phyloP scores from a whole-genome alignment of 805 yeast species.

The Wickerhamiella domercqiae region DNA sequence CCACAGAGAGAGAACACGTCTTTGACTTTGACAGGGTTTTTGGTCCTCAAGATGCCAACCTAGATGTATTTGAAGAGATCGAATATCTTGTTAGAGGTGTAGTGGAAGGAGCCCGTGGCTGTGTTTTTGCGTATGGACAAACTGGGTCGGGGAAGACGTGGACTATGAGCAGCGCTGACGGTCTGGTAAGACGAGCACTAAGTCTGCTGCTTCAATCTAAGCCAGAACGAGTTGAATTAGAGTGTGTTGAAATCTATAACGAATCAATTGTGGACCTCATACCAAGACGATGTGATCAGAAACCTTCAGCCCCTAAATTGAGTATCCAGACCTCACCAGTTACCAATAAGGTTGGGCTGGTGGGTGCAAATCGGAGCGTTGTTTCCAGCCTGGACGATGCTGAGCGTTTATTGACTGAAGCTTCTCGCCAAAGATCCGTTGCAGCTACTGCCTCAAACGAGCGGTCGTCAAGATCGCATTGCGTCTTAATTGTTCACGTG shows the following conservation, averaged over 20 bases:
- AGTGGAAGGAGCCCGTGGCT: slow-evolving; percentile 77
- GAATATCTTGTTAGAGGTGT: slow-evolving; percentile 76
- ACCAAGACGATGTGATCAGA: too few species aligned
- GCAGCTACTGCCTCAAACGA: slow-evolving; percentile 73
- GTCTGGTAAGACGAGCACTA: slow-evolving; percentile 70
- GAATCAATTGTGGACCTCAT: slow-evolving; percentile 64
- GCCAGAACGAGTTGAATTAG: slow-evolving; percentile 32
- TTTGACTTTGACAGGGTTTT: slow-evolving; percentile 76
- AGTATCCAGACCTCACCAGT: slow-evolving; percentile 59
- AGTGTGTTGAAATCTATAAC: slow-evolving; percentile 80
- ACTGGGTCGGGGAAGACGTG: slow-evolving; percentile 91
- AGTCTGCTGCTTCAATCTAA: slow-evolving; percentile 50
- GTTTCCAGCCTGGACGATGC: slow-evolving; percentile 38
- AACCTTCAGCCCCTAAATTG: slow-evolving; percentile 26
- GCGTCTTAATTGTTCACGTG: slow-evolving; percentile 53
- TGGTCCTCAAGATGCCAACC: slow-evolving; percentile 35
- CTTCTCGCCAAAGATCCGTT: slow-evolving; percentile 50
- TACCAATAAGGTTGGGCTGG: slow-evolving; percentile 39
- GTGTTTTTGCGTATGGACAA: slow-evolving; percentile 94
- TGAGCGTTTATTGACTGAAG: slow-evolving; percentile 33
- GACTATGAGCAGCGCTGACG: slow-evolving; percentile 70
- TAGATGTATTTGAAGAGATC: slow-evolving; percentile 63
- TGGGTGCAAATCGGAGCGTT: slow-evolving; percentile 38
- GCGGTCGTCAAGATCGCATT: slow-evolving; percentile 83
- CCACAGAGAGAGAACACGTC: neutral